Percentiles rank a stretch among this genome's conserved stretches.
These are phyloP conservation scores for Arthrobotrys conoides DNA, from an alignment of 2,329 filamentous ascomycete species.

Conservation along the genomic window DNA sequence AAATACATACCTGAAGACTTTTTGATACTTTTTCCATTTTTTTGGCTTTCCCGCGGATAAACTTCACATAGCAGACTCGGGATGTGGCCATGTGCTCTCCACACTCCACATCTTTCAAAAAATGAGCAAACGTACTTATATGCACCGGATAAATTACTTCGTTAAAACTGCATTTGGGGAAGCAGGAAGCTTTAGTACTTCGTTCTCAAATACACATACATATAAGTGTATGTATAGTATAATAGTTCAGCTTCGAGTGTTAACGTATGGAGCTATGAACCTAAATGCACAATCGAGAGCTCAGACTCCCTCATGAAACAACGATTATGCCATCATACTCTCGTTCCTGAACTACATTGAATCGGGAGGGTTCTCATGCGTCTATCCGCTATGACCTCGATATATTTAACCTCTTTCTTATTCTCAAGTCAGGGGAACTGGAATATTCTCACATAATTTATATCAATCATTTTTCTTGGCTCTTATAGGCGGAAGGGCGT, in stretches of 20 bases:
- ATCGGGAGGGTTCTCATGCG: background rate
- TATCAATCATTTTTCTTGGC: background rate
- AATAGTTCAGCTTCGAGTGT: background rate
- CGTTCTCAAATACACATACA: background rate
- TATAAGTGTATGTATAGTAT: no score
- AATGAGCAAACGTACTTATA: background rate
- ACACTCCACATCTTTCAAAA: background rate
- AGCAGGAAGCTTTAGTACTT: background rate
- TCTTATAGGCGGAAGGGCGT: background rate
- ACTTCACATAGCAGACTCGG: constrained; percentile 20
- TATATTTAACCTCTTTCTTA: background rate
- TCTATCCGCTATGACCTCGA: constrained; percentile 15
- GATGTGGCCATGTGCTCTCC: constrained; percentile 33
- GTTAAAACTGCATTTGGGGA: background rate
- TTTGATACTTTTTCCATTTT: constrained; percentile 4
- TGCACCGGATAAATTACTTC: constrained; percentile 37
- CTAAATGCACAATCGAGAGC: constrained; percentile 10
- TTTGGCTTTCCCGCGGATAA: constrained; percentile 24
- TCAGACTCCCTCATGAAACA: constrained; percentile 18
- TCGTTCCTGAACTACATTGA: constrained; percentile 12
- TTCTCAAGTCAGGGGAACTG: background rate
- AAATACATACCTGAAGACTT: background rate
- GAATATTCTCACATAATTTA: background rate
- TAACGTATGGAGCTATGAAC: constrained; percentile 7
- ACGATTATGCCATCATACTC: background rate